A percentile compares a stretch with the other conserved stretches of the same genome.
Evolutionary conservation across 331 rosid species (phyloP).

Genomic region (Malus hybrid): DNA sequence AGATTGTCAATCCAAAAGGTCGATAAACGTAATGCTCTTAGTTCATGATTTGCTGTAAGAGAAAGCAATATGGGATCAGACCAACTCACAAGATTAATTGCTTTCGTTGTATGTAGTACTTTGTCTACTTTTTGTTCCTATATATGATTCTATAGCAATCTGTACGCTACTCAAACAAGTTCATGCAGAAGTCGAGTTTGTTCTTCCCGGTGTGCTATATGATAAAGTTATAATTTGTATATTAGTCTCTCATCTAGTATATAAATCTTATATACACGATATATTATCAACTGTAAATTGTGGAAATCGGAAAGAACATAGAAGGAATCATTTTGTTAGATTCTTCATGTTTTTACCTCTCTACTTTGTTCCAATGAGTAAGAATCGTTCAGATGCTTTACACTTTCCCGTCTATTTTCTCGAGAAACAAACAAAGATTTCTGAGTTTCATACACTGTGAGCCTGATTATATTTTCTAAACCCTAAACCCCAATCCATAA

Average conservation of each 20-base stretch:
- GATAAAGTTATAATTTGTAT: slow-evolving; percentile 14
- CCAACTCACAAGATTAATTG: slow-evolving; percentile 5
- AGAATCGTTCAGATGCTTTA: too few relatives aligned
- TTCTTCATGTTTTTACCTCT: neutral
- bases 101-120: slow-evolving; percentile 21
- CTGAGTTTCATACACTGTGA: too few relatives aligned
- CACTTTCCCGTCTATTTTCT: too few relatives aligned
- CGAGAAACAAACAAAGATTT: too few relatives aligned
- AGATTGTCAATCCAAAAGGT: slow-evolving; percentile 46
- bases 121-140: slow-evolving; percentile 6
- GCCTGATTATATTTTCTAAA: too few relatives aligned
- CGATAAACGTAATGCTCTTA: slow-evolving; percentile 27
- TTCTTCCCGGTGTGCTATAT: slow-evolving; percentile 16
- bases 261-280: neutral
- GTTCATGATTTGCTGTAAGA: neutral
- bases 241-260: neutral
- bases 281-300: neutral
- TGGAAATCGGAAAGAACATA: neutral
- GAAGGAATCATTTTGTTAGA: neutral
- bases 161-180: slow-evolving; percentile 9
- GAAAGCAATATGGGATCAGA: slow-evolving; percentile 24
- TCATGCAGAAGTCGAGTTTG: slow-evolving; percentile 16
- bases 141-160: slow-evolving; percentile 12
- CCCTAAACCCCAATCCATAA: too few relatives aligned
- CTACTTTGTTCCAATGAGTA: neutral